phyloP scores from a whole-genome alignment of 1,139 yeast genomes.

The Geotrichum europaeum region DNA sequence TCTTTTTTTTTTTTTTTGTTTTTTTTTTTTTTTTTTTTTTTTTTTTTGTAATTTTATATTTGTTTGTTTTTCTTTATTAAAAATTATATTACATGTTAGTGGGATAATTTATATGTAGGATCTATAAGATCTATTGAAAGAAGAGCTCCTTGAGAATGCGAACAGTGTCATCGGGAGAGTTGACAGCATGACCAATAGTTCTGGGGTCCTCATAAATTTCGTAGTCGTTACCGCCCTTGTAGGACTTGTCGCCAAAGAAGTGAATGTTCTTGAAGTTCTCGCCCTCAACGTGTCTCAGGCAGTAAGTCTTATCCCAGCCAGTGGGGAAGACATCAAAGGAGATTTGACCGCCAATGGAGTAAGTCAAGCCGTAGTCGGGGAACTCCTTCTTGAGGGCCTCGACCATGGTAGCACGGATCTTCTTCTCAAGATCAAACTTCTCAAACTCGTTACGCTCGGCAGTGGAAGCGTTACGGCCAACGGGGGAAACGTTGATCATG shows the following conservation, averaged over 20 bases:
- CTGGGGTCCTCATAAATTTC: conserved; percentile 89
- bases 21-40: neutral
- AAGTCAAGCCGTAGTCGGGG: conserved; percentile 79
- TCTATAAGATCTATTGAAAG: conserved; percentile 20
- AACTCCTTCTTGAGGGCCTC: conserved; percentile 75
- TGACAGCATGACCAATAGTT: conserved; percentile 93
- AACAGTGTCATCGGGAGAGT: conserved; percentile 81
- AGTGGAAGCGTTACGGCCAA: conserved; percentile 96
- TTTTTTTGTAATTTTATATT: neutral
- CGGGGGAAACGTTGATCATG: conserved; percentile 96
- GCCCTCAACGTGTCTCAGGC: conserved; percentile 81
- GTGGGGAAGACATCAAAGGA: conserved; percentile 99
- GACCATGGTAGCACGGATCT: conserved; percentile 78
- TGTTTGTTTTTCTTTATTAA: neutral
- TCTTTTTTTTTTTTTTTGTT: too few species aligned
- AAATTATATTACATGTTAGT: neutral
- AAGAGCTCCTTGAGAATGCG: conserved; percentile 78
- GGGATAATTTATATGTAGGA: neutral
- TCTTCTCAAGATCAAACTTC: conserved; percentile 68
- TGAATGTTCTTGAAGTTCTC: conserved; percentile 85
- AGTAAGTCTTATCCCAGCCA: conserved; percentile 99
- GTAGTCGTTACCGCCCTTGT: conserved; percentile 97
- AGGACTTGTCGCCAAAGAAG: conserved; percentile 97
- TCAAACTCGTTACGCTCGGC: conserved; percentile 91
- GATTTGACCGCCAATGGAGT: conserved; percentile 98